These are phyloP conservation scores for Pestalotiopsis sp. DNA, from an alignment of 2,329 filamentous ascomycete species.

Conservation along the genomic window DNA sequence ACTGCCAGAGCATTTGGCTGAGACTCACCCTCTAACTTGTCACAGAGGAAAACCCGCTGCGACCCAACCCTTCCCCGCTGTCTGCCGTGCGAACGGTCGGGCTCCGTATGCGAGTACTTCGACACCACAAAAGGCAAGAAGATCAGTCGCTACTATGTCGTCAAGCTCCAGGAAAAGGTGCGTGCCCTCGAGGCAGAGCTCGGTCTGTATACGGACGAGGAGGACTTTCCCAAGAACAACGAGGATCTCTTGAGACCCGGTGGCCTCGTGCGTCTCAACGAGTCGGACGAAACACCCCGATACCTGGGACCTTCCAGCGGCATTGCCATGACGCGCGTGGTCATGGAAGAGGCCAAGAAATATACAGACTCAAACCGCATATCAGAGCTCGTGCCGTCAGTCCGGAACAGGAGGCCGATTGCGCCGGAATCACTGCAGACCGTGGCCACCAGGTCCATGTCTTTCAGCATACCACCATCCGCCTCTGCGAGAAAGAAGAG, in stretches of 20 bases:
- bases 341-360: constrained; percentile 96
- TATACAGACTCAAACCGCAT: constrained; percentile 91
- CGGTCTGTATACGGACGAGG: constrained; percentile 76
- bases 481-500: constrained; percentile 73
- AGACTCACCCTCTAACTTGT: constrained; percentile 10
- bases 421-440: constrained; percentile 25
- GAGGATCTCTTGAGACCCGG: constrained; percentile 88
- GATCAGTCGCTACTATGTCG: constrained; percentile 89
- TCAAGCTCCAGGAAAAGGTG: constrained; percentile 86
- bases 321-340: constrained; percentile 89
- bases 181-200: constrained; percentile 82
- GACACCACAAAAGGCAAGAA: constrained; percentile 85
- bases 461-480: constrained; percentile 51
- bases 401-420: constrained; percentile 58
- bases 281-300: constrained; percentile 82
- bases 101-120: constrained; percentile 92
- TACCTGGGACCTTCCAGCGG: constrained; percentile 94
- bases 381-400: constrained; percentile 84
- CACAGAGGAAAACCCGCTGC: constrained; percentile 91
- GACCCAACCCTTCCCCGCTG: constrained; percentile 91
- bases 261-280: constrained; percentile 81
- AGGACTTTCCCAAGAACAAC: constrained; percentile 69
- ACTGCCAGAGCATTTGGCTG: not conserved
- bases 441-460: constrained; percentile 64
- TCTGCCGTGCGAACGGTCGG: constrained; percentile 88